Base-by-base conservation (phyloP, 768 basidiomycete genomes). In the Calocera viscosa region DNA sequence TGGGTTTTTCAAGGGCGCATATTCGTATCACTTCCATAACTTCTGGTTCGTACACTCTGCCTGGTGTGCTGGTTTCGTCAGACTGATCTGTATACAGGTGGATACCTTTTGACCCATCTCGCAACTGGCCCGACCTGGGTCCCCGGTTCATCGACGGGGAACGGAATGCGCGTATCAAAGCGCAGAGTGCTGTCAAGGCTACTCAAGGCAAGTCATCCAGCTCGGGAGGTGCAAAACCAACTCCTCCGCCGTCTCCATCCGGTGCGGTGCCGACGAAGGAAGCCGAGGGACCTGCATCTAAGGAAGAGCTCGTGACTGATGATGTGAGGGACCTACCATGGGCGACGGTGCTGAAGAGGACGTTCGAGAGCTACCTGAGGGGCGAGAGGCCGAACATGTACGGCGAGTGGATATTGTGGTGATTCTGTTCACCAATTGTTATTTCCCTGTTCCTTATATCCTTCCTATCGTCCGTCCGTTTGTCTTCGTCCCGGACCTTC, bases 71-170 rank as follows among this genome's bases (percentile, higher is more conserved):
- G 43, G 17, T 2, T 32, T 32, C 3, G 26, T 67, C 66, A 30
- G 34, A 32, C 7, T 53, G 49, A 40, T 40, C 35, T 14, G 22
- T 68, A 19, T 26, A 14, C 70, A 94, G 94, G 94, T 96, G 95
- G 95, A 87, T 89, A 70, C 90, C 94, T 2, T 96, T 97, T 71
- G 95, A 99, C 76, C 83, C 90, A 0, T 77, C 84, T 8, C 86
- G 94, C n/a, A 94, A 98, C 74, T 97, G 87, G 86, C 95, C 95
- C 1, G 95, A 97, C 73, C 83, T 98, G 30, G 95, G 95, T 1
- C 78, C 83, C 12, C 83, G 82, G 19, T 97, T 97, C 75, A 78
- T 79, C 24, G 83, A 83, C 14, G 89, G 88, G 35, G 94, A 97
- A 78, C 82, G 81, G 64, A 77, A 80, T 43, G 86, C 86, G 10